Conservation (phyloP, 805 yeast genomes). For the Kuraishia ogatae region DNA sequence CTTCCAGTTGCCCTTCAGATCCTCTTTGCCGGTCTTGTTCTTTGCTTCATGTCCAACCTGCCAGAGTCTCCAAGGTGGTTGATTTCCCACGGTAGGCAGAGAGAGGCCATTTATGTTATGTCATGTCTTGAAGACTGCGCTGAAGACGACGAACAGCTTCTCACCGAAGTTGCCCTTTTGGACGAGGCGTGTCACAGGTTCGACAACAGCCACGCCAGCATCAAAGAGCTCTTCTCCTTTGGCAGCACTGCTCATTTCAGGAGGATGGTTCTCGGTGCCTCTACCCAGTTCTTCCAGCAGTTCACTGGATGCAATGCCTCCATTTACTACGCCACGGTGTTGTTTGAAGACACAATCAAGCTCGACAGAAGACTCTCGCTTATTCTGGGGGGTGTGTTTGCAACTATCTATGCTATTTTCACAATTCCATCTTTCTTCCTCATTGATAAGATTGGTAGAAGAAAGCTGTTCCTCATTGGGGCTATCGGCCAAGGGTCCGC, state of each 20-base stretch:
- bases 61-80: conserved; percentile 57
- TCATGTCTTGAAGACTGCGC: conserved; percentile 18
- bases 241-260: conserved; percentile 19
- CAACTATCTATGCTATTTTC: conserved; percentile 26
- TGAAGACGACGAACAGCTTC: conserved; percentile 2
- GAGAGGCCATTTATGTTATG: conserved; percentile 29
- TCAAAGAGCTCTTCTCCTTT: not conserved
- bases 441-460: conserved; percentile 61
- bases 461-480: conserved; percentile 24
- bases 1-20: conserved; percentile 37
- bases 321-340: conserved; percentile 54
- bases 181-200: conserved; percentile 2
- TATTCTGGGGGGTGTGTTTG: conserved; percentile 30
- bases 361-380: conserved; percentile 26
- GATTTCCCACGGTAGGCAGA: conserved; percentile 29
- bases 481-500: conserved; percentile 29
- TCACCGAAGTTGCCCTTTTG: conserved; percentile 7
- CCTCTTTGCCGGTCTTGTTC: conserved; percentile 24
- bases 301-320: conserved; percentile 60
- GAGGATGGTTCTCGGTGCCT: conserved; percentile 43
- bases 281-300: conserved; percentile 55
- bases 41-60: conserved; percentile 9
- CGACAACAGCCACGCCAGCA: not conserved
- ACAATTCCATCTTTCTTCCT: conserved; percentile 43
- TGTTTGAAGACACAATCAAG: conserved; percentile 33